Percentiles rank a stretch among this genome's conserved stretches.
Evolutionary conservation across 2,329 filamentous ascomycete genomes (phyloP).

Genomic region (Metarhizium humberi): DNA sequence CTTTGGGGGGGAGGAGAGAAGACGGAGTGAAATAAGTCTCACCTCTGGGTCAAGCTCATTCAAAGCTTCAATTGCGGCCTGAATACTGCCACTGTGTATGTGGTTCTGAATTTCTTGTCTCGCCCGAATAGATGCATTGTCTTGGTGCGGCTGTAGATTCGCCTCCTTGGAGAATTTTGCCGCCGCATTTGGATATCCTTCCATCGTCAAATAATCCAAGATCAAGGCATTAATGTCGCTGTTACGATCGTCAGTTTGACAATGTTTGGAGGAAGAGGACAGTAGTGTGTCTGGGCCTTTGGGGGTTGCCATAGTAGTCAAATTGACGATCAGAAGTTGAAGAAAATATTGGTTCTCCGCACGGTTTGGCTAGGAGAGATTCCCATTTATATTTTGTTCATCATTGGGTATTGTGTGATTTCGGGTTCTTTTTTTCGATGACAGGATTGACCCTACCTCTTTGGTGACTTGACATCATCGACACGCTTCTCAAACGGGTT

Average conservation of each 20-base stretch:
- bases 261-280: neutral
- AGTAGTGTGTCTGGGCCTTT: neutral
- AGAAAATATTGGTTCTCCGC: conserved; percentile 72
- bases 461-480: conserved; percentile 76
- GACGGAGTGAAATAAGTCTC: conserved; percentile 28
- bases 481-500: conserved; percentile 73
- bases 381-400: conserved; percentile 97
- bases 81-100: conserved; percentile 79
- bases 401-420: conserved; percentile 35
- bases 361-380: conserved; percentile 95
- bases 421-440: neutral
- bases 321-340: conserved; percentile 52
- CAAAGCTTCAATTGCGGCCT: conserved; percentile 74
- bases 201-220: conserved; percentile 92
- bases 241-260: conserved; percentile 17
- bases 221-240: conserved; percentile 95
- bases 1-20: neutral
- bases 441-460: conserved; percentile 58
- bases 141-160: conserved; percentile 67
- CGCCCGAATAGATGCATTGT: conserved; percentile 63
- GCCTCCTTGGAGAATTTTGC: conserved; percentile 91
- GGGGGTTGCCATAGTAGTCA: neutral
- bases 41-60: conserved; percentile 91
- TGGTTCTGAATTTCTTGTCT: conserved; percentile 76
- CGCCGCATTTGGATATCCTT: conserved; percentile 88